Evolutionary conservation across 495 filamentous ascomycete species (phyloP), one percentile per base, ranked within the genome.

Genomic region (Tetracladium marchalianum): DNA sequence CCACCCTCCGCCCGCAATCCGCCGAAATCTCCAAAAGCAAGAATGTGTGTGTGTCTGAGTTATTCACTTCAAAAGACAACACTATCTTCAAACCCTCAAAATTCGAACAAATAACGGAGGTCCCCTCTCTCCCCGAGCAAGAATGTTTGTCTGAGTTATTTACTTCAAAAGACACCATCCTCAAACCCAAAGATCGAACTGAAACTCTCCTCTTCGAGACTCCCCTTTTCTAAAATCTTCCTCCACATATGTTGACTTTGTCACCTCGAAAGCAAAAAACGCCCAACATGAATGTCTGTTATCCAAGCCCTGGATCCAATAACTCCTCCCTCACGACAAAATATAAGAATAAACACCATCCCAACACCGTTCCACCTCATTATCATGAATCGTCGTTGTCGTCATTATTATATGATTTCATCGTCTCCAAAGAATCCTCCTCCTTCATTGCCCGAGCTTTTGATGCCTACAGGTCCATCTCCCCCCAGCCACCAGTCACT

Each of bases 351-450:
- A 16, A 16, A 19, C 13, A 40, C 11, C 17, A 16, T 6, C 13
- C 11, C 4, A 18, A 19, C 13, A 19, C n/a, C 17, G 36, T 15
- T 15, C 17, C 19, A 12, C 2, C 19, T 19, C 15, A 11, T 35
- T 34, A 44, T 44, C 41, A 11, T 34, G 11, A 44, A 17, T 27
- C 24, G 31, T 31, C 35, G 24, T 48, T 2, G 31, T 50, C 33
- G 10, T 34, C 44, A 41, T 52, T 10, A 39, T 44, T 37, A 48
- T 40, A 49, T 13, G 41, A 49, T 40, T 9, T 55, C 52, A 46
- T 55, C 52, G 15, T 46, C 31, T 36, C 37, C 46, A 5, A 47
- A 33, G 27, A 38, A 13, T 5, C 37, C 36, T 6, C 40, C 38
- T 13, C 31, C 31, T 24, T 11, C 17, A 11, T 42, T 5, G 11